These are phyloP conservation scores for Entrophospora sp. DNA, from an alignment of 192 early-diverging fungal species.

Conservation along the genomic window DNA sequence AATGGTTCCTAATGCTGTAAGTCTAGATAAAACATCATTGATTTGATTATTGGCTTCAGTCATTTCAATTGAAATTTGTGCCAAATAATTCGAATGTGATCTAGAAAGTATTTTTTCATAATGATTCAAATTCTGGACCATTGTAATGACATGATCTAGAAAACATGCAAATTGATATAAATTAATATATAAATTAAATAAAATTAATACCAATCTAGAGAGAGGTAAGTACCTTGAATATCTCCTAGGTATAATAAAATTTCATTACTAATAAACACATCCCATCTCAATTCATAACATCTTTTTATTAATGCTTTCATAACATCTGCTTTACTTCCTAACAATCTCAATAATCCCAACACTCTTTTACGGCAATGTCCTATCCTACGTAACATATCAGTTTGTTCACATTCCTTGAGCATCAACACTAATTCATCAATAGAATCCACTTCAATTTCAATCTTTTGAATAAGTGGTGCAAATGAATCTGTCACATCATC, in stretches of 20 bases:
- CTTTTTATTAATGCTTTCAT: slow-evolving; percentile 69
- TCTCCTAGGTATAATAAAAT: slow-evolving; percentile 70
- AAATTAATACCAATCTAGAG: no score
- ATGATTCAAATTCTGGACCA: slow-evolving; percentile 68
- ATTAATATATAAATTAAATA: no score
- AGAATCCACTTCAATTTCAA: slow-evolving; percentile 91
- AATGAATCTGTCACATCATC: slow-evolving; percentile 94
- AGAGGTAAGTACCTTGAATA: slow-evolving; percentile 56
- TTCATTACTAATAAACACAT: slow-evolving; percentile 41
- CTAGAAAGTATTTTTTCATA: slow-evolving; percentile 64
- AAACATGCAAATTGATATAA: no score
- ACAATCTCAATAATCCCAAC: slow-evolving; percentile 57
- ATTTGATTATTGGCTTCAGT: slow-evolving; percentile 46
- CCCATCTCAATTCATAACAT: slow-evolving; percentile 37
- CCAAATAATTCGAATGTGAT: slow-evolving; percentile 67
- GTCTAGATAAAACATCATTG: slow-evolving; percentile 39
- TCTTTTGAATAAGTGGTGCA: slow-evolving; percentile 70
- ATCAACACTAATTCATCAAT: slow-evolving; percentile 94
- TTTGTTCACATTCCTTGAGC: slow-evolving; percentile 81
- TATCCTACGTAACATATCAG: slow-evolving; percentile 69
- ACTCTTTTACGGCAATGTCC: slow-evolving; percentile 64
- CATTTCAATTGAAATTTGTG: slow-evolving; percentile 71
- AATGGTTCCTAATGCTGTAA: slow-evolving; percentile 45
- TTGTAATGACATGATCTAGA: slow-evolving; percentile 71
- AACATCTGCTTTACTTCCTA: slow-evolving; percentile 68